phyloP scores from a whole-genome alignment of 148 eudicot genomes.

The Amaranthus hypochondriacus region DNA sequence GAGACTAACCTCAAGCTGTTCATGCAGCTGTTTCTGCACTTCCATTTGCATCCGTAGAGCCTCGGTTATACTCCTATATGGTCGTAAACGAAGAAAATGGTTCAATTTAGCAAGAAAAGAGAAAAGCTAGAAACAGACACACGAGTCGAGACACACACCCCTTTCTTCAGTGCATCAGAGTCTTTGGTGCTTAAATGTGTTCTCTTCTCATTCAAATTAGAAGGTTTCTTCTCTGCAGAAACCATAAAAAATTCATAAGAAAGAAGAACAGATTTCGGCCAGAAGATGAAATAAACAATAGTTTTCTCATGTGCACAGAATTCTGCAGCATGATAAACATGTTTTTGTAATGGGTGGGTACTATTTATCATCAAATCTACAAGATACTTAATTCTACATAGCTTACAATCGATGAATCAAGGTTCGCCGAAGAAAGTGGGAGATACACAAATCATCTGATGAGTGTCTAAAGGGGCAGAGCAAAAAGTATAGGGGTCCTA shows the following conservation, averaged over 20 bases:
- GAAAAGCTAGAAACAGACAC: constrained; percentile 1
- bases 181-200: constrained; percentile 20
- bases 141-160: constrained; percentile 22
- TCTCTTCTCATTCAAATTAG: constrained; percentile 29
- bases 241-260: background rate
- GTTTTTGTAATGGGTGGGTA: too few species aligned
- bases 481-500: too few species aligned
- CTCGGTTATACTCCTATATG: constrained; percentile 26
- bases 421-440: too few species aligned
- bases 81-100: background rate
- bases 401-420: too few species aligned
- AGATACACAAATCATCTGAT: too few species aligned
- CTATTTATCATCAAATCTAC: too few species aligned
- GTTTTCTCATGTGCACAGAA: background rate
- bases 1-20: constrained; percentile 39
- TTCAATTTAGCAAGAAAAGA: background rate
- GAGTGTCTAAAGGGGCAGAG: too few species aligned
- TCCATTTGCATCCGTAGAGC: constrained; percentile 43
- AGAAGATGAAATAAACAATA: background rate
- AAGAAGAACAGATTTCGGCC: background rate
- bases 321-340: background rate
- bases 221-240: constrained; percentile 24
- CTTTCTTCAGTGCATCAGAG: constrained; percentile 23
- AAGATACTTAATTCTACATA: too few species aligned
- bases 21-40: constrained; percentile 45